These are phyloP conservation scores for Aspergillus spinulosporus DNA, from an alignment of 2,329 filamentous ascomycete genomes.

Conservation along the genomic window DNA sequence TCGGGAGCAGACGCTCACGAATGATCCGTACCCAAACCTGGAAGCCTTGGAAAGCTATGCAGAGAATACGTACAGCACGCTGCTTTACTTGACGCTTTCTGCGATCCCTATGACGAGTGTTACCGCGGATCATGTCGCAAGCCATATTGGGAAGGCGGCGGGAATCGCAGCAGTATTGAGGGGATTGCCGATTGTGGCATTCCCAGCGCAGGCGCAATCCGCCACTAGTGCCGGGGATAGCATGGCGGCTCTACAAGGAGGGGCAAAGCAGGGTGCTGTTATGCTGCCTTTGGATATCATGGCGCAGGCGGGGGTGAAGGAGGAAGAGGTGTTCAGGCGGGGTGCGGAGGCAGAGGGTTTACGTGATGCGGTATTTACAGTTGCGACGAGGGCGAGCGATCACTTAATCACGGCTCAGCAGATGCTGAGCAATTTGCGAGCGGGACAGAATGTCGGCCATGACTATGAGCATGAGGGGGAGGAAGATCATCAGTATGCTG, in stretches of 20 bases:
- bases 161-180: constrained; percentile 86
- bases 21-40: constrained; percentile 75
- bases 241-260: constrained; percentile 36
- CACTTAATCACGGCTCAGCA: constrained; percentile 91
- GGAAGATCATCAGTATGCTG: constrained; percentile 60
- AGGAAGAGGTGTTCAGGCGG: constrained; percentile 84
- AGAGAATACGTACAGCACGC: constrained; percentile 90
- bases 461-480: constrained; percentile 86
- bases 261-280: constrained; percentile 61
- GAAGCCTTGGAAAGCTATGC: constrained; percentile 80
- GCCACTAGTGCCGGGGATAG: constrained; percentile 51
- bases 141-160: constrained; percentile 90
- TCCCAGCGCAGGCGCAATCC: constrained; percentile 58
- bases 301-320: constrained; percentile 74
- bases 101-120: constrained; percentile 76
- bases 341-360: constrained; percentile 78
- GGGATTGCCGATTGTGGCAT: constrained; percentile 83
- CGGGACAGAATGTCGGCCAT: constrained; percentile 73
- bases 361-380: constrained; percentile 84
- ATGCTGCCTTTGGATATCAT: constrained; percentile 87
- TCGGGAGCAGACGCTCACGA: constrained; percentile 78
- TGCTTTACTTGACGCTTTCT: constrained; percentile 85
- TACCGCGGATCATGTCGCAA: constrained; percentile 87
- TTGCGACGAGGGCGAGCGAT: constrained; percentile 92
- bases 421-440: constrained; percentile 79